These are phyloP conservation scores for Cyclotella baltica DNA, from an alignment of 108 stramenopile species.

Conservation along the genomic window DNA sequence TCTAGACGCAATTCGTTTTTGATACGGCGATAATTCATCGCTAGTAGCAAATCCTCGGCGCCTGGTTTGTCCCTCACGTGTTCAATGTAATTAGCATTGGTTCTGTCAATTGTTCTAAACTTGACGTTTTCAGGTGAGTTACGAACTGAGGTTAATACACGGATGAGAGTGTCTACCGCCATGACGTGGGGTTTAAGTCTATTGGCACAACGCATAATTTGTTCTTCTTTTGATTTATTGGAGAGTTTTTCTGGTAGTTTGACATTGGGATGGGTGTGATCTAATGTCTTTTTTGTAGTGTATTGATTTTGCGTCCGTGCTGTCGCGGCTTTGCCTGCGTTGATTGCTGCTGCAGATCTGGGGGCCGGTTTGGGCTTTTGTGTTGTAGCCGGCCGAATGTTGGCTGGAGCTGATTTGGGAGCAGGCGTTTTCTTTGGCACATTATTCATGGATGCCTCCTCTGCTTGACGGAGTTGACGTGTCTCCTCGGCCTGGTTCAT, in stretches of 20 bases:
- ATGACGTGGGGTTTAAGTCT: slow-evolving; percentile 70
- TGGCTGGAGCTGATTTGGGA: slow-evolving; percentile 7
- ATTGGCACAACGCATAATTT: slow-evolving; percentile 75
- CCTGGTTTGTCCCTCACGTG: slow-evolving; percentile 70
- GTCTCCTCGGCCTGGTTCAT: slow-evolving; percentile 37
- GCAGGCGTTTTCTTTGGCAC: background rate
- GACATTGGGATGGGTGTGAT: slow-evolving; percentile 65
- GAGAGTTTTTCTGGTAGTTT: slow-evolving; percentile 74
- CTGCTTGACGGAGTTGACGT: slow-evolving; percentile 30
- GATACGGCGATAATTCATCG: slow-evolving; percentile 73
- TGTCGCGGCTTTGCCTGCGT: slow-evolving; percentile 61
- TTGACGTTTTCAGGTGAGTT: slow-evolving; percentile 56
- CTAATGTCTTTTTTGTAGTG: slow-evolving; percentile 27
- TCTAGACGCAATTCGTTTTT: slow-evolving; percentile 59
- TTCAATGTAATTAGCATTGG: slow-evolving; percentile 61
- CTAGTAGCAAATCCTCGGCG: slow-evolving; percentile 74
- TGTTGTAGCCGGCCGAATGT: slow-evolving; percentile 15
- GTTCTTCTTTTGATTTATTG: slow-evolving; percentile 82
- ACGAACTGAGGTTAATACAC: slow-evolving; percentile 62
- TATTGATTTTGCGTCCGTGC: slow-evolving; percentile 14
- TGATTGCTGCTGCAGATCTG: slow-evolving; percentile 52
- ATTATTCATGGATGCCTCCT: slow-evolving; percentile 15
- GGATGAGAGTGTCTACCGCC: slow-evolving; percentile 79
- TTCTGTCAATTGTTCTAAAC: slow-evolving; percentile 73
- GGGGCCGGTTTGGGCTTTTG: slow-evolving; percentile 8